phyloP scores from a whole-genome alignment of 2,329 filamentous ascomycete genomes.

The Dryadomyces quercus-mongolicae region DNA sequence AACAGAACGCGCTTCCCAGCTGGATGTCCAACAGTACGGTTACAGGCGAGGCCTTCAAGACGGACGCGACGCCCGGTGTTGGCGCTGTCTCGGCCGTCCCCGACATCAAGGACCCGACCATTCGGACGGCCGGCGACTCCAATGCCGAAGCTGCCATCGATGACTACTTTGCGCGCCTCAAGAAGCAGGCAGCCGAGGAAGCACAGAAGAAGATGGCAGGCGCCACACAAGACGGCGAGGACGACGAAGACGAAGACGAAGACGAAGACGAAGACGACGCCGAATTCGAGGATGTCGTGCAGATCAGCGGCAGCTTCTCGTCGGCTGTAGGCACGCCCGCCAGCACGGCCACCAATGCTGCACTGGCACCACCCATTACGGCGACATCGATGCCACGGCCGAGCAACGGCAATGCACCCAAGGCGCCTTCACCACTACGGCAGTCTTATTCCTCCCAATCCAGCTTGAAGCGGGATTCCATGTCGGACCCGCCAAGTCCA shows the following conservation, averaged over 20 bases:
- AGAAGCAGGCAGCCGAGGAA: constrained; percentile 43
- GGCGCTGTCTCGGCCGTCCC: constrained; percentile 24
- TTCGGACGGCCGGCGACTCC: constrained; percentile 27
- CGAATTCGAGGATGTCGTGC: constrained; percentile 39
- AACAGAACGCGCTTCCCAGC: constrained; percentile 56
- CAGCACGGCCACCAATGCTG: constrained; percentile 6
- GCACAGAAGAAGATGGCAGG: constrained; percentile 37
- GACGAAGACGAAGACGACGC: constrained; percentile 31
- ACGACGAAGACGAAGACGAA: constrained; percentile 25
- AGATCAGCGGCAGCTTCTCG: constrained; percentile 18
- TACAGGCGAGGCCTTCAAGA: constrained; percentile 47
- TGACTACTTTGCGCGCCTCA: constrained; percentile 55
- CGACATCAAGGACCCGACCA: constrained; percentile 32
- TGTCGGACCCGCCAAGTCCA: constrained; percentile 15
- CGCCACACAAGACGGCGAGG: constrained; percentile 24
- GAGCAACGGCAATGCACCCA: constrained; percentile 4
- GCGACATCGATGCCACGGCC: neutral
- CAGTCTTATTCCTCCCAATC: constrained; percentile 16
- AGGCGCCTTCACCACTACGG: constrained; percentile 16
- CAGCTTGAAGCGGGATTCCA: constrained; percentile 21
- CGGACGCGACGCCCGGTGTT: constrained; percentile 20
- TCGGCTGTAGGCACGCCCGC: constrained; percentile 21
- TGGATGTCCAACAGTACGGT: constrained; percentile 66
- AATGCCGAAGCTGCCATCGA: constrained; percentile 48
- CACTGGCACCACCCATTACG: constrained; percentile 11